Percentiles rank a stretch among this genome's conserved stretches.
Conservation (phyloP, 2,329 filamentous ascomycete species). For the Pseudonectria buxi region DNA sequence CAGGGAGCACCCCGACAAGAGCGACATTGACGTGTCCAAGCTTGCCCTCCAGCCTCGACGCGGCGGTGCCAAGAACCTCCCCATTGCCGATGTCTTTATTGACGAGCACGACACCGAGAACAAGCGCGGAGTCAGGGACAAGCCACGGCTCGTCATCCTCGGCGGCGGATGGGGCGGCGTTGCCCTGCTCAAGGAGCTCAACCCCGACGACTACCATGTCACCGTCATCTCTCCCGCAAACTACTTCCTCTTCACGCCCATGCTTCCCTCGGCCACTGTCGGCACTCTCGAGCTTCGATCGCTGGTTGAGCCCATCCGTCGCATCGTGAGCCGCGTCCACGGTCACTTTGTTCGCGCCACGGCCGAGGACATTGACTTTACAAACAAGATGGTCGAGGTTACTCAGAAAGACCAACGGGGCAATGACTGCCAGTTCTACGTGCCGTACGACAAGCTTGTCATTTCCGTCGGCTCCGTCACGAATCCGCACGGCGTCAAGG, state of each 20-base stretch:
- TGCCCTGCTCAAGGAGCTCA: conserved; percentile 80
- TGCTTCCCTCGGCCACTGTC: conserved; percentile 94
- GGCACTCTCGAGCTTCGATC: conserved; percentile 88
- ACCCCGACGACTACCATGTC: conserved; percentile 89
- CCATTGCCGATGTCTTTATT: conserved; percentile 79
- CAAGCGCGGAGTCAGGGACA: conserved; percentile 68
- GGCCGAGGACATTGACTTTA: conserved; percentile 87
- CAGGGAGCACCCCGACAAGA: conserved; percentile 56
- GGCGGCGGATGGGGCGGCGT: conserved; percentile 95
- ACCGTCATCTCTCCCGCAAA: conserved; percentile 92
- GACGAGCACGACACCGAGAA: conserved; percentile 78
- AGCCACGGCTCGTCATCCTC: conserved; percentile 86
- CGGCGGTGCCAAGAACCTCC: conserved; percentile 91
- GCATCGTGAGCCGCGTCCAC: conserved; percentile 68
- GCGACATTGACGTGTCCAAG: conserved; percentile 77
- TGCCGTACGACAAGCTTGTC: conserved; percentile 95
- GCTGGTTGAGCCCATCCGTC: conserved; percentile 84
- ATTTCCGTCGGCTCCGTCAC: conserved; percentile 87
- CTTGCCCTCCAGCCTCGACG: conserved; percentile 71
- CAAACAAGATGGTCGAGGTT: conserved; percentile 82
- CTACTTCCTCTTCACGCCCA: conserved; percentile 96
- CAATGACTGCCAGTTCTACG: conserved; percentile 75
- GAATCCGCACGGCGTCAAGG: conserved; percentile 93
- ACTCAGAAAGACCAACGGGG: conserved; percentile 66
- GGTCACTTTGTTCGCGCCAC: conserved; percentile 87